Evolutionary conservation across 75 land plant species (phyloP).

Genomic region (Larix kaempferi): DNA sequence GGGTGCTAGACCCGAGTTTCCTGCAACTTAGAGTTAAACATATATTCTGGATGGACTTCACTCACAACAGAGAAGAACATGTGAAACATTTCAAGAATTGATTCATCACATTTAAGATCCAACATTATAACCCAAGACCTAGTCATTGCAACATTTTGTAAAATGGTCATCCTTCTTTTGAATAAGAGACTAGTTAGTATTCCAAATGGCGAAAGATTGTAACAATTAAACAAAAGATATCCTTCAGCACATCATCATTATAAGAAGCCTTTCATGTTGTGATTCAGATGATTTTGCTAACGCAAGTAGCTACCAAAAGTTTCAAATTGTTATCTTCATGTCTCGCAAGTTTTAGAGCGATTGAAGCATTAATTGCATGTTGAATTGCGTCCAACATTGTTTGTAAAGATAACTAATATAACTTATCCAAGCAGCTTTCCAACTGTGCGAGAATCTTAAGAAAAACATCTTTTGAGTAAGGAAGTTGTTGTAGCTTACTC

Average conservation of each 20-base stretch:
- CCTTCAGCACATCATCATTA: constrained; percentile 71
- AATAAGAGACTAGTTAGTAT: constrained; percentile 60
- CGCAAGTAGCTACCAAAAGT: constrained; percentile 64
- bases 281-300: constrained; percentile 74
- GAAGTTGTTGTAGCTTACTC: too few relatives aligned
- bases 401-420: constrained; percentile 65
- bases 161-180: constrained; percentile 60
- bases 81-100: constrained; percentile 66
- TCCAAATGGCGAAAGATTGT: constrained; percentile 53
- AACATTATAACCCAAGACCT: constrained; percentile 83
- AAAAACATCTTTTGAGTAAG: too few relatives aligned
- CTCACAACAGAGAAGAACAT: constrained; percentile 62
- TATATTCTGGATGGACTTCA: too few relatives aligned
- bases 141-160: constrained; percentile 70
- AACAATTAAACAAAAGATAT: constrained; percentile 68
- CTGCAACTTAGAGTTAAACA: too few relatives aligned
- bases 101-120: constrained; percentile 75
- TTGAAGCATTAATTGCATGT: constrained; percentile 52
- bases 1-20: too few relatives aligned
- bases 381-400: constrained; percentile 45
- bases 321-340: constrained; percentile 68
- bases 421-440: constrained; percentile 31
- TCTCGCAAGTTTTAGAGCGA: constrained; percentile 44
- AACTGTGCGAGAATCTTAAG: too few relatives aligned
- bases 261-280: constrained; percentile 85